Evolutionary conservation across 768 basidiomycete genomes (phyloP).

Genomic region (Leccinum longicurvipes): DNA sequence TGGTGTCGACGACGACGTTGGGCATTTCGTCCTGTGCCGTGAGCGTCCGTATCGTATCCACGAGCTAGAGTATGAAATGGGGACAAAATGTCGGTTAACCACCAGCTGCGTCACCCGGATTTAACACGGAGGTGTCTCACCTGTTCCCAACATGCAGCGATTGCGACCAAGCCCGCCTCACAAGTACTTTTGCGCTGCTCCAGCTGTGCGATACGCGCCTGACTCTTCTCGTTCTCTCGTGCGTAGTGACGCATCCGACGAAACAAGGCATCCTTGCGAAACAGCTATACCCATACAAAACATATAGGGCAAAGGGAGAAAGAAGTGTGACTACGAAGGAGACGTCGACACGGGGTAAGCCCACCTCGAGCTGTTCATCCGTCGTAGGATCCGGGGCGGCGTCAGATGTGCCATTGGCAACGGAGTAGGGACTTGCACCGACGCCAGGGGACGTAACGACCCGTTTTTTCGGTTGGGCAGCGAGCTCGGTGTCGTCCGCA

Average conservation of each 20-base stretch:
- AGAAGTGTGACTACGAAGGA: slow-evolving; percentile 22
- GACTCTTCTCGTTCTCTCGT: slow-evolving; percentile 66
- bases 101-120: not conserved
- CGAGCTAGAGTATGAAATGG: slow-evolving; percentile 42
- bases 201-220: slow-evolving; percentile 57
- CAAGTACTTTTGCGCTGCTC: slow-evolving; percentile 63
- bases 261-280: slow-evolving; percentile 84
- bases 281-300: slow-evolving; percentile 46
- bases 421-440: slow-evolving; percentile 45
- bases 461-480: slow-evolving; percentile 51
- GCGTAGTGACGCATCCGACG: slow-evolving; percentile 82
- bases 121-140: slow-evolving; percentile 35
- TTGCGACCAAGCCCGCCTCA: slow-evolving; percentile 68
- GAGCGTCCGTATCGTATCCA: slow-evolving; percentile 62
- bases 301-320: slow-evolving; percentile 1
- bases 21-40: slow-evolving; percentile 51
- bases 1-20: slow-evolving; percentile 38
- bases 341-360: slow-evolving; percentile 21
- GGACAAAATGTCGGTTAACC: not conserved
- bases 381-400: slow-evolving; percentile 44
- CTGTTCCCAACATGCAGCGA: slow-evolving; percentile 80
- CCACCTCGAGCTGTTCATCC: slow-evolving; percentile 64
- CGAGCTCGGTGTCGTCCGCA: slow-evolving; percentile 47
- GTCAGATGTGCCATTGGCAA: slow-evolving; percentile 39
- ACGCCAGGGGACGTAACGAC: slow-evolving; percentile 40